phyloP scores from a whole-genome alignment of 257 asterid genomes.

The Solanum sejunctum region DNA sequence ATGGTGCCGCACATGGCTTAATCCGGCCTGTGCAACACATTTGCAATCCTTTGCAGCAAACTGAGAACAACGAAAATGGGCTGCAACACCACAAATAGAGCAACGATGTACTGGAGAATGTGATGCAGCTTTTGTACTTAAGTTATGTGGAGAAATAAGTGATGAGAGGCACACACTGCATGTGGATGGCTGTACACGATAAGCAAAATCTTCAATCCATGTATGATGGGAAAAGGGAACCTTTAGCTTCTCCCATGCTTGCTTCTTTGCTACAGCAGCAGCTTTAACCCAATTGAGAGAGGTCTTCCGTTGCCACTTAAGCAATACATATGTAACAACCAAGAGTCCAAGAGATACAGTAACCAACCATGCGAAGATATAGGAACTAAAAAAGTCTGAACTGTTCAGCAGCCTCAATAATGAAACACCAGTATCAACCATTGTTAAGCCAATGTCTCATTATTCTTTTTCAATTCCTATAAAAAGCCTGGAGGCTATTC shows the following conservation, averaged over 20 bases:
- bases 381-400: conserved; percentile 37
- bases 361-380: conserved; percentile 48
- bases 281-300: conserved; percentile 85
- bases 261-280: conserved; percentile 73
- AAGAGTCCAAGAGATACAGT: conserved; percentile 57
- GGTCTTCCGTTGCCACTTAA: conserved; percentile 62
- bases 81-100: conserved; percentile 66
- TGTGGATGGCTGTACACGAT: conserved; percentile 56
- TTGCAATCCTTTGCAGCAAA: conserved; percentile 73
- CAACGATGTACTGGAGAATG: conserved; percentile 48
- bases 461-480: conserved; percentile 11
- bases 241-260: conserved; percentile 67
- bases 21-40: conserved; percentile 69
- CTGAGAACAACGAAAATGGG: conserved; percentile 57
- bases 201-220: conserved; percentile 57
- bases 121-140: conserved; percentile 39
- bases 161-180: conserved; percentile 69
- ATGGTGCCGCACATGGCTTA: conserved; percentile 52
- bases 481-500: conserved; percentile 1
- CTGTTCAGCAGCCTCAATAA: conserved; percentile 36
- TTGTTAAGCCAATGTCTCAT: conserved; percentile 23
- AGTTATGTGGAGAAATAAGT: conserved; percentile 39
- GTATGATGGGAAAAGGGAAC: conserved; percentile 66
- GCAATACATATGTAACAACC: conserved; percentile 45
- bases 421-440: conserved; percentile 50